These are phyloP conservation scores for Fragaria ananassa DNA, from an alignment of 306 rosid genomes.

Conservation along the genomic window DNA sequence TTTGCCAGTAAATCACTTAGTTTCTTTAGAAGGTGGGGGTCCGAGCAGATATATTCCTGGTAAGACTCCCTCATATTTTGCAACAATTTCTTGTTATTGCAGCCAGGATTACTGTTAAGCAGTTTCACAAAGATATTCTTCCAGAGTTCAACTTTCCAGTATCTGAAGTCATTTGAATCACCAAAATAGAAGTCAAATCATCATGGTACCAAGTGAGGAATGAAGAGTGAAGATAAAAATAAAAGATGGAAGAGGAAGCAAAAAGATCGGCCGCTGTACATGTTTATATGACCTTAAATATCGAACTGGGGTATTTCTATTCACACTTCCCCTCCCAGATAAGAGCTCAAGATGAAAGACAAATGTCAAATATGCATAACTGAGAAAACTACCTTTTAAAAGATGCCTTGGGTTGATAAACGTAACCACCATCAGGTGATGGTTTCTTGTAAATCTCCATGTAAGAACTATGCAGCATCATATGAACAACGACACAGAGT, in stretches of 20 bases:
- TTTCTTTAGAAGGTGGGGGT: slow-evolving; percentile 60
- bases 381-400: slow-evolving; percentile 60
- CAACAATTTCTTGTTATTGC: slow-evolving; percentile 48
- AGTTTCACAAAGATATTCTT: slow-evolving; percentile 70
- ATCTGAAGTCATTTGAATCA: slow-evolving; percentile 47
- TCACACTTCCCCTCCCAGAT: not conserved
- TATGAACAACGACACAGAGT: slow-evolving; percentile 68
- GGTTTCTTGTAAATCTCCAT: slow-evolving; percentile 74
- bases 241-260: slow-evolving; percentile 1
- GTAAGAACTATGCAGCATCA: slow-evolving; percentile 75
- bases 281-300: not conserved
- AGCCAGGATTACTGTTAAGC: slow-evolving; percentile 56
- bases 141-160: slow-evolving; percentile 92
- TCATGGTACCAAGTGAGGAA: not conserved
- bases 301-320: too few species aligned
- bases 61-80: slow-evolving; percentile 68
- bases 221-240: slow-evolving; percentile 8
- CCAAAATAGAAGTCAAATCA: slow-evolving; percentile 12
- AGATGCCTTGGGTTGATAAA: slow-evolving; percentile 63
- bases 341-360: not conserved
- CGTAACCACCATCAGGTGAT: slow-evolving; percentile 50
- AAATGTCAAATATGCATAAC: not conserved
- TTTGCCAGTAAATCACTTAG: slow-evolving; percentile 72
- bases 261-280: not conserved
- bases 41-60: slow-evolving; percentile 65